Conservation (phyloP, 805 yeast genomes). For the Ogataea paraovalis region DNA sequence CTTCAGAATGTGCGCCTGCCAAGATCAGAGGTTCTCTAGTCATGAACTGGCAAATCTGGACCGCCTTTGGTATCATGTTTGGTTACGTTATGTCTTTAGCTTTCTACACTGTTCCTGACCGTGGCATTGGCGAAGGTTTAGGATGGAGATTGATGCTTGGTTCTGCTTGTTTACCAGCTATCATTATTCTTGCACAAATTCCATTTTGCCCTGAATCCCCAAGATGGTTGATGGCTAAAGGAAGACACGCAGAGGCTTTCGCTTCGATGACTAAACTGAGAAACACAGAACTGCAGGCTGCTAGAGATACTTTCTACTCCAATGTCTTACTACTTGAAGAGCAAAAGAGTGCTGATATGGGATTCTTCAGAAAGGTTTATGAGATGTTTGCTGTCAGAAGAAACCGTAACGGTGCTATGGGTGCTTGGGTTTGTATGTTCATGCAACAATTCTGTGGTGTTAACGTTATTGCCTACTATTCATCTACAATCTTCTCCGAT, state of each 20-base stretch:
- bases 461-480: constrained; percentile 83
- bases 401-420: constrained; percentile 78
- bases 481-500: constrained; percentile 68
- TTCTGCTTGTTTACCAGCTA: constrained; percentile 64
- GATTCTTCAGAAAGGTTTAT: constrained; percentile 43
- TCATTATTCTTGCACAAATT: constrained; percentile 54
- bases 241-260: constrained; percentile 55
- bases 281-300: constrained; percentile 52
- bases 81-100: constrained; percentile 66
- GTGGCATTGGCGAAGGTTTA: constrained; percentile 46
- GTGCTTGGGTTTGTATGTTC: constrained; percentile 78
- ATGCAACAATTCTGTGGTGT: constrained; percentile 92
- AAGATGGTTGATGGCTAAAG: constrained; percentile 74
- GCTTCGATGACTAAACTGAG: constrained; percentile 48
- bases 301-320: constrained; percentile 68
- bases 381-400: constrained; percentile 71
- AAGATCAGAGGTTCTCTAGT: constrained; percentile 62
- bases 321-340: constrained; percentile 63
- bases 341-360: constrained; percentile 39
- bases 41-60: constrained; percentile 74
- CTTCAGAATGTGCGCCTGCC: constrained; percentile 63
- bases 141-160: constrained; percentile 72
- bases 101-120: constrained; percentile 49
- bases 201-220: constrained; percentile 74
- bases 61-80: constrained; percentile 71